Evolutionary conservation across 2,329 filamentous ascomycete genomes (phyloP), one percentile per base, ranked within the genome.

Genomic region (Trichoderma simmonsii): DNA sequence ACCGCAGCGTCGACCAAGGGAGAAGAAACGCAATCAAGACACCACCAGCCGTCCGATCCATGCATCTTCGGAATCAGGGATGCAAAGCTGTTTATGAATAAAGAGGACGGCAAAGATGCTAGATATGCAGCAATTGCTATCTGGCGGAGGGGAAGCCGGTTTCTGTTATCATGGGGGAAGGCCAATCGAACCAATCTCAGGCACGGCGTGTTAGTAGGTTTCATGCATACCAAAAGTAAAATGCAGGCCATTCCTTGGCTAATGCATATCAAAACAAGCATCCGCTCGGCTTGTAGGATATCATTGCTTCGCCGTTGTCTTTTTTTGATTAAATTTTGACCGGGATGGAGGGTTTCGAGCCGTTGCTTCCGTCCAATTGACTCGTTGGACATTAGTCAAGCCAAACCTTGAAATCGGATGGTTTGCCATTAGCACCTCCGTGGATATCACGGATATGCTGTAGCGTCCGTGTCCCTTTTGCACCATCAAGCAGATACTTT

Each of bases 171-270:
- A 63, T 67, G 32, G 64, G 24, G 26, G 15, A 61, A 51, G 32
- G 32, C 21, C 64, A 26, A 63, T 68, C 59, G 21, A 60, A 24
- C 71, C 71, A 72, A 72, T 72, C 71, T 64, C 59, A 51, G 67
- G 57, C 11, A 70, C 67, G 48, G 67, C 67, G 30, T 48, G 59
- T 61, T 39, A 57, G 59, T 30, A 43, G 64, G 32, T 54, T 39
- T 64, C 32, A 67, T 61, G 71, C 62, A 68, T 67, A 63, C 57
- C 71, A 57, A 70, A 70, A 70, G 57, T 62, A 70, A 69, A 30
- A 28, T 70, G 67, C 69, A 66, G 60, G 21, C 69, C 69, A 71
- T 71, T 64, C 69, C 69, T 66, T 71, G 60, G 54, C 61, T 64
- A 64, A 64, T 71, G 48, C 61, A 51, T 28, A 59, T 65, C 61